phyloP scores from a whole-genome alignment of 345 rosid genomes.

The Ailanthus altissimus region DNA sequence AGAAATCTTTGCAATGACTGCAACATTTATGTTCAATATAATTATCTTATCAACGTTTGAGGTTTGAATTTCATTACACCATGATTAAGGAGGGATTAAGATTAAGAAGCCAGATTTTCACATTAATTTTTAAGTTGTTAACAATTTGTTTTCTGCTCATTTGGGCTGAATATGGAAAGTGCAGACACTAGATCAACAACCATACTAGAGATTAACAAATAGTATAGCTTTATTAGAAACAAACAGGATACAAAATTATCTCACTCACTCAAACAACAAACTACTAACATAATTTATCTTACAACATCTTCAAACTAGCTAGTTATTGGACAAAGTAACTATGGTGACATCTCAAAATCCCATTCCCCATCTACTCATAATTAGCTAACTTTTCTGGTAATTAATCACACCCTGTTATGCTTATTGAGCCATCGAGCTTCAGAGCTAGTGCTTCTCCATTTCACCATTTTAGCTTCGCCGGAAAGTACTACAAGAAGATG shows the following conservation, averaged over 20 bases:
- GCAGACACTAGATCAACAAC: too few relatives aligned
- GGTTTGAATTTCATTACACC: too few relatives aligned
- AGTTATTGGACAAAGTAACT: neutral
- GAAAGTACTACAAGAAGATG: conserved; percentile 32
- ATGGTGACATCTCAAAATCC: neutral
- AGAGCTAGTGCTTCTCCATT: neutral
- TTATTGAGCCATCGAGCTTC: neutral
- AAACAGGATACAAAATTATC: neutral
- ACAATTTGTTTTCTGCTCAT: neutral
- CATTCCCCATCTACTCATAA: neutral
- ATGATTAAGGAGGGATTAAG: too few relatives aligned
- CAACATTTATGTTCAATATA: too few relatives aligned
- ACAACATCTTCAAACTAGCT: neutral
- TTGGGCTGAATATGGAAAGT: neutral
- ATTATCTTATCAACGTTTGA: too few relatives aligned
- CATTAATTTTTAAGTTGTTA: neutral
- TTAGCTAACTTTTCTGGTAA: neutral
- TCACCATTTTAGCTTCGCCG: conserved; percentile 37
- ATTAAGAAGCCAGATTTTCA: too few relatives aligned
- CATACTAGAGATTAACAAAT: neutral
- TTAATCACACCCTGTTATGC: neutral
- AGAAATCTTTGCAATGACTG: too few relatives aligned
- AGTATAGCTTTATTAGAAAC: neutral
- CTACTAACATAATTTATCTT: neutral
- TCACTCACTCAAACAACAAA: neutral